Percentiles rank a stretch among this genome's conserved stretches.
Conservation (phyloP, 2,329 filamentous ascomycete species). For the Seiridium cupressi region DNA sequence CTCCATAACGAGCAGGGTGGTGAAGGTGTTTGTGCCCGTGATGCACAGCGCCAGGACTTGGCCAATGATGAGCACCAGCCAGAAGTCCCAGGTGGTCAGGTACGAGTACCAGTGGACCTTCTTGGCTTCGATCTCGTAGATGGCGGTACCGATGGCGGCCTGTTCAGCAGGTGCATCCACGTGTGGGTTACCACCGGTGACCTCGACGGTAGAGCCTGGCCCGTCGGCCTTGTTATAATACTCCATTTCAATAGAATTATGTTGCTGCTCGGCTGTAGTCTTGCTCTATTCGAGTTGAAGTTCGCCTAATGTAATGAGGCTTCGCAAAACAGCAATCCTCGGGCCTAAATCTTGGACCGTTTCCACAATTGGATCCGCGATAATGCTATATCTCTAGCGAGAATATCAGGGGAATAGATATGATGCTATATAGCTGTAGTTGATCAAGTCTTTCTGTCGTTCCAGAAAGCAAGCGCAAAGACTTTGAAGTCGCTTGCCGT, state of each 20-base stretch:
- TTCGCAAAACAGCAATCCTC: neutral
- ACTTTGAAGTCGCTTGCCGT: constrained; percentile 62
- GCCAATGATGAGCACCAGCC: constrained; percentile 75
- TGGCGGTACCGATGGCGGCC: constrained; percentile 44
- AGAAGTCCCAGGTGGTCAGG: constrained; percentile 83
- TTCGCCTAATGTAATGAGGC: neutral
- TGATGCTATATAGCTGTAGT: neutral
- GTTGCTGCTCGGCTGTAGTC: constrained; percentile 19
- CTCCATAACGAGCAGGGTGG: constrained; percentile 64
- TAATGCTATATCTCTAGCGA: too few relatives aligned
- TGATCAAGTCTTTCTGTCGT: constrained; percentile 54
- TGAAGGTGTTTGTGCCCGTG: constrained; percentile 90
- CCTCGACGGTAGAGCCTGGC: constrained; percentile 22
- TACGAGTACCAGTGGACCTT: constrained; percentile 68
- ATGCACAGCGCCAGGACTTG: constrained; percentile 87
- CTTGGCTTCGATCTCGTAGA: constrained; percentile 53
- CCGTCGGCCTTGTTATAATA: constrained; percentile 20
- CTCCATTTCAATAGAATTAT: constrained; percentile 22
- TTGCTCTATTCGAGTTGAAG: neutral
- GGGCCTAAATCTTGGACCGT: too few relatives aligned
- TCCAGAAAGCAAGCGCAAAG: constrained; percentile 63
- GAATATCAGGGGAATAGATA: too few relatives aligned
- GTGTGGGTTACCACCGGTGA: constrained; percentile 17
- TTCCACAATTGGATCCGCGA: too few relatives aligned
- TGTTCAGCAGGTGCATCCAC: constrained; percentile 23